Percentiles rank a stretch among this genome's conserved stretches.
These are phyloP conservation scores for Gonapodya sp. DNA, from an alignment of 192 early-diverging fungal genomes.

Conservation along the genomic window DNA sequence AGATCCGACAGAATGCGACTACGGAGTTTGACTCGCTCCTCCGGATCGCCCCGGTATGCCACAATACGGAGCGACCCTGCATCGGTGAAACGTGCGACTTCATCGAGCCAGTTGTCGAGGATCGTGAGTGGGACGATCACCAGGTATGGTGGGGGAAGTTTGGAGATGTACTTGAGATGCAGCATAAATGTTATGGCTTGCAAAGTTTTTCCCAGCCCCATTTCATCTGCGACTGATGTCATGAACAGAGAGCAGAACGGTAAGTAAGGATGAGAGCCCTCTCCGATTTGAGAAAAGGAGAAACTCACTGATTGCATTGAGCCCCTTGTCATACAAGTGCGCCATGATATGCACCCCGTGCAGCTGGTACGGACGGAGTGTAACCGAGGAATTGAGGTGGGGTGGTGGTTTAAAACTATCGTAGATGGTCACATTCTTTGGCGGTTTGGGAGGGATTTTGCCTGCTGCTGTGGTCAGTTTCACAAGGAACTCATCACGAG, in stretches of 20 bases:
- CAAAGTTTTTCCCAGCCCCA: slow-evolving; percentile 11
- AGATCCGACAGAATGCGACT: no score
- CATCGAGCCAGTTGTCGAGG: slow-evolving; percentile 3
- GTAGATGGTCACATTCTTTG: neutral
- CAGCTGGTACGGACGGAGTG: neutral
- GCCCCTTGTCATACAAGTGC: slow-evolving; percentile 1
- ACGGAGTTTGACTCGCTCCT: slow-evolving; percentile 5
- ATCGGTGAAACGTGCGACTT: neutral
- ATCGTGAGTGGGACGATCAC: neutral
- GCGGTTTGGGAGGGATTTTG: neutral
- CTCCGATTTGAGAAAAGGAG: neutral
- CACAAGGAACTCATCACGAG: neutral
- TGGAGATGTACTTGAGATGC: neutral
- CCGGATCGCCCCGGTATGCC: neutral
- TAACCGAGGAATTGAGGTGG: neutral
- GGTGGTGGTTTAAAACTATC: neutral
- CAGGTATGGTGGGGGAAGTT: neutral
- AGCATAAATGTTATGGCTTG: slow-evolving; percentile 7
- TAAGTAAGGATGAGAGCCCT: neutral
- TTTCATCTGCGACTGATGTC: neutral
- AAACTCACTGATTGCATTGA: neutral
- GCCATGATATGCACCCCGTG: neutral
- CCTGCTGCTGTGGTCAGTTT: neutral
- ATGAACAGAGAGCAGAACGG: neutral
- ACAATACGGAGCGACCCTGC: neutral